Conservation (phyloP, 1,139 yeast genomes). For the Pichia sp. region DNA sequence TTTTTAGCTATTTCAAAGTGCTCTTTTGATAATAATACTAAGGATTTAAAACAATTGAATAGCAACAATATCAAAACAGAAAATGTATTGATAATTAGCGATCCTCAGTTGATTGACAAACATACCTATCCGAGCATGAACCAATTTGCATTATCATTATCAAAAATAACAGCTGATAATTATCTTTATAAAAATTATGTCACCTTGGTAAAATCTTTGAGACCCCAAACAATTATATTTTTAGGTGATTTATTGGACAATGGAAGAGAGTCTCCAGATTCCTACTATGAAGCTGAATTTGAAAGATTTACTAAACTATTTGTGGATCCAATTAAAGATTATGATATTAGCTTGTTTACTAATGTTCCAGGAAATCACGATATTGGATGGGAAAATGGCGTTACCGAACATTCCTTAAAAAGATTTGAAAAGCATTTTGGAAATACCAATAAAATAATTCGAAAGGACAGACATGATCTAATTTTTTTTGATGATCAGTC, state of each 20-base stretch:
- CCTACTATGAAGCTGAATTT: constrained; percentile 36
- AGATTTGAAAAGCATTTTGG: constrained; percentile 41
- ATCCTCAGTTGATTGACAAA: constrained; percentile 86
- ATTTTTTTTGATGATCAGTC: constrained; percentile 42
- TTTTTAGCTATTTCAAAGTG: constrained; percentile 12
- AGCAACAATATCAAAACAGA: too few relatives aligned
- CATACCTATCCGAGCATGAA: constrained; percentile 54
- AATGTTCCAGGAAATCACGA: constrained; percentile 54
- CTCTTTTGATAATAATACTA: constrained; percentile 5
- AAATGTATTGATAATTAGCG: constrained; percentile 33
- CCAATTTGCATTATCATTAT: constrained; percentile 32
- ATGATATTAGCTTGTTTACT: constrained; percentile 23
- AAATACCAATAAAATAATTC: constrained; percentile 31
- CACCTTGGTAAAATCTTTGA: constrained; percentile 33
- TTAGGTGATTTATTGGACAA: constrained; percentile 52
- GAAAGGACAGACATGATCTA: constrained; percentile 39
- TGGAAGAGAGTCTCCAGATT: constrained; percentile 40
- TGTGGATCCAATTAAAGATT: constrained; percentile 16
- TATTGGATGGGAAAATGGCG: constrained; percentile 49
- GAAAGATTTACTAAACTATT: constrained; percentile 39
- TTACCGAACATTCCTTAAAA: constrained; percentile 33
- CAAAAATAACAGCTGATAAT: constrained; percentile 45
- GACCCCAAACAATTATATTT: constrained; percentile 43
- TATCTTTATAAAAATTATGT: constrained; percentile 44
- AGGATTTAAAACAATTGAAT: constrained; percentile 1